phyloP scores from a whole-genome alignment of 345 rosid genomes.

The Boechera retrofracta region DNA sequence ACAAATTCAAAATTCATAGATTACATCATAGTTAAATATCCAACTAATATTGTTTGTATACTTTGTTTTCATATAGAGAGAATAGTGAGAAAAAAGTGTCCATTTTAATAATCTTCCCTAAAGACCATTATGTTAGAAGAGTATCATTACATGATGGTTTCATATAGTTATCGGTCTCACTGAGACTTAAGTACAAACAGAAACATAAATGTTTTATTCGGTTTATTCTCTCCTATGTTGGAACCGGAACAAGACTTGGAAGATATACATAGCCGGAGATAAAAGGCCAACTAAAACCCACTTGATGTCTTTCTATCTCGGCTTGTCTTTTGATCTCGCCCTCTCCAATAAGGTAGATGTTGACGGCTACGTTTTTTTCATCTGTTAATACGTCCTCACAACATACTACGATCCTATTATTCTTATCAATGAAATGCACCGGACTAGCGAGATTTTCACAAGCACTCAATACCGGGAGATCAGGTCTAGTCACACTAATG shows the following conservation, averaged over 20 bases:
- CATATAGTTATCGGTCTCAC: too few species aligned
- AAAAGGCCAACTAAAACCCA: slow-evolving; percentile 39
- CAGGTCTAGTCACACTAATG: slow-evolving; percentile 21
- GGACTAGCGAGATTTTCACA: not conserved
- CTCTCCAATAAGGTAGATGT: slow-evolving; percentile 19
- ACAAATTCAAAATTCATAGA: too few species aligned
- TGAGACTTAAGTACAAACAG: too few species aligned
- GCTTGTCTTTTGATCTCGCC: slow-evolving; percentile 9
- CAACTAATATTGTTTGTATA: too few species aligned
- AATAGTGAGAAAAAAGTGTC: too few species aligned
- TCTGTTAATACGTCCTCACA: slow-evolving; percentile 30
- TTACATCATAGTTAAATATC: too few species aligned
- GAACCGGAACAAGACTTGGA: slow-evolving; percentile 38
- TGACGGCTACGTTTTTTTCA: slow-evolving; percentile 12
- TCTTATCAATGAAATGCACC: slow-evolving; percentile 30
- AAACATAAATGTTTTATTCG: not conserved
- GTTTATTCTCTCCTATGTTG: not conserved
- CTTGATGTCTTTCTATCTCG: slow-evolving; percentile 19
- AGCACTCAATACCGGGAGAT: not conserved
- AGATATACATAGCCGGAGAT: slow-evolving; percentile 26
- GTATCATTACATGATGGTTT: too few species aligned
- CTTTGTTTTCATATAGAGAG: too few species aligned
- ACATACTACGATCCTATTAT: slow-evolving; percentile 8
- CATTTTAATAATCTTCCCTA: too few species aligned
- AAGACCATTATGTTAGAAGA: too few species aligned